Percentiles rank a stretch among this genome's conserved stretches.
phyloP scores from a whole-genome alignment of 1,284 basidiomycete genomes.

The Austropuccinia psidii region DNA sequence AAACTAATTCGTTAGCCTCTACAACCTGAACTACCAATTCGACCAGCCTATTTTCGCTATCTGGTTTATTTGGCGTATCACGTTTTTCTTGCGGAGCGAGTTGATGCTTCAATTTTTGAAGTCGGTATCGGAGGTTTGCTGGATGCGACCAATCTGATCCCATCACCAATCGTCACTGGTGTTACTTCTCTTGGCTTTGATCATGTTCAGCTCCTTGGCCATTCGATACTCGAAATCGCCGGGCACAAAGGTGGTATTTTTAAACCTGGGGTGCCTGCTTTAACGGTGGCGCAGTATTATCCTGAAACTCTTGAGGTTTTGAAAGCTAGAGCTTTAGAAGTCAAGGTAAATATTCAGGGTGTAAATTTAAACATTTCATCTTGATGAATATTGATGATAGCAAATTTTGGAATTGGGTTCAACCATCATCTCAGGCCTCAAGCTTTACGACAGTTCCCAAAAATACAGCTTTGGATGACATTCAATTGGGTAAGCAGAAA shows the following conservation, averaged over 20 bases:
- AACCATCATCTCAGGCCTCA: neutral
- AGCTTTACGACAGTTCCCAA: constrained; percentile 14
- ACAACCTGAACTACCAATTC: constrained; percentile 57
- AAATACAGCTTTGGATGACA: constrained; percentile 4
- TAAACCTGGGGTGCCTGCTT: constrained; percentile 52
- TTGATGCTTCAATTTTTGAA: constrained; percentile 82
- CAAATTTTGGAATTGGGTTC: neutral
- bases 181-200: constrained; percentile 87
- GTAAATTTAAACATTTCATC: neutral
- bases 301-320: constrained; percentile 16
- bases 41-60: constrained; percentile 91
- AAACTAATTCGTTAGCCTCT: neutral
- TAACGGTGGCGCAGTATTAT: constrained; percentile 17
- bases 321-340: constrained; percentile 15
- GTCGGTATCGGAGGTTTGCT: constrained; percentile 92
- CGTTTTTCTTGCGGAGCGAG: constrained; percentile 58
- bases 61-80: constrained; percentile 89
- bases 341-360: neutral
- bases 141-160: constrained; percentile 95
- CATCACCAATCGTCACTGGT: constrained; percentile 77
- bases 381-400: neutral
- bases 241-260: constrained; percentile 96
- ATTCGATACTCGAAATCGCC: constrained; percentile 81
- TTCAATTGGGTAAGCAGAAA: constrained; percentile 5
- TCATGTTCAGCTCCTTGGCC: constrained; percentile 82